A percentile compares a stretch with the other conserved stretches of the same genome.
Evolutionary conservation across 1,139 yeast genomes (phyloP).

Genomic region (Meyerozyma sp.): DNA sequence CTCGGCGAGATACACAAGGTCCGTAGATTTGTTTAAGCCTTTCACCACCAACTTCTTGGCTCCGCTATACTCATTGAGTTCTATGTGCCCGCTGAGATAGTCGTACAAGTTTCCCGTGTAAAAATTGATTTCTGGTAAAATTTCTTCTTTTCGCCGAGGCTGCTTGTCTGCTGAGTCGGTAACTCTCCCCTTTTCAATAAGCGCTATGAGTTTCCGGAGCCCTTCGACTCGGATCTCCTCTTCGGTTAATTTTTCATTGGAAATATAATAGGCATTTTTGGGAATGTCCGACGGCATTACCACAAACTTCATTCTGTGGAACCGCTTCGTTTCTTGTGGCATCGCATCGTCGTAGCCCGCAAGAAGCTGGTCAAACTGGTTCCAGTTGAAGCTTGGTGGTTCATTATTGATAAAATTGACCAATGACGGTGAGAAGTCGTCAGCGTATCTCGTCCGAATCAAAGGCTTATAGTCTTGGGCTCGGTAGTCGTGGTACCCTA

Average conservation of each 20-base stretch:
- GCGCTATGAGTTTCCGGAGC: constrained; percentile 60
- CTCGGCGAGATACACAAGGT: constrained; percentile 45
- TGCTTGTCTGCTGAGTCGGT: constrained; percentile 31
- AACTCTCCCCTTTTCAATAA: constrained; percentile 58
- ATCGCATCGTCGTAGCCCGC: constrained; percentile 84
- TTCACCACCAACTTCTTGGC: constrained; percentile 21
- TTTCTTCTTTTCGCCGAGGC: constrained; percentile 41
- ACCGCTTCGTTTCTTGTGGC: constrained; percentile 51
- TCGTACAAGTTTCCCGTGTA: constrained; percentile 82
- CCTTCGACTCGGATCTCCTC: constrained; percentile 92
- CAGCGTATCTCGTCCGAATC: constrained; percentile 76
- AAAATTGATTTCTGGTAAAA: constrained; percentile 71
- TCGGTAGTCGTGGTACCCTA: constrained; percentile 13
- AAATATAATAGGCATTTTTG: constrained; percentile 44
- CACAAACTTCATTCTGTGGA: constrained; percentile 73
- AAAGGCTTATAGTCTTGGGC: constrained; percentile 41
- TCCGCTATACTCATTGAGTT: constrained; percentile 30
- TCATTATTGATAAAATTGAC: constrained; percentile 51
- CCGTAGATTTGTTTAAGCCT: constrained; percentile 32
- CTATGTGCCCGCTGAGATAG: constrained; percentile 50
- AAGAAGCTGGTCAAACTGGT: constrained; percentile 77
- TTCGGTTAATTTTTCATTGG: constrained; percentile 60
- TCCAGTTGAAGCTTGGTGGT: constrained; percentile 74
- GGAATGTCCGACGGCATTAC: constrained; percentile 72
- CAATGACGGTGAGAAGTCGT: constrained; percentile 53